Conservation (phyloP, 352 stramenopile species). For the Pythium brassicae region DNA sequence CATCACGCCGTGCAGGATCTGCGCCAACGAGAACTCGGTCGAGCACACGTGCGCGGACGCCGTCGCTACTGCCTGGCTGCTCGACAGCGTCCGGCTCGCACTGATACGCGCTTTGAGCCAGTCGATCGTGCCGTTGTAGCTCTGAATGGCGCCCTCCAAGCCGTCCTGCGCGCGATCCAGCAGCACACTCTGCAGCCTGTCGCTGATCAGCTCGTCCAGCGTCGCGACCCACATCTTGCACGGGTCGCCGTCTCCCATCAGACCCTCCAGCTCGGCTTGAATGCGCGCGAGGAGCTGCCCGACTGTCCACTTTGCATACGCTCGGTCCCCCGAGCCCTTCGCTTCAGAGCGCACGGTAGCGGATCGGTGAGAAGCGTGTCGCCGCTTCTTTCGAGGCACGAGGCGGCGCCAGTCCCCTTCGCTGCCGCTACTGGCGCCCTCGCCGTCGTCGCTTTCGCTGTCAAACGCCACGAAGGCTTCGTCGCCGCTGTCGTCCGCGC, state of each 20-base stretch:
- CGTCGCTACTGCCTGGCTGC: background rate
- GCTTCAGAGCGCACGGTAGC: background rate
- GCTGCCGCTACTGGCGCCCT: background rate
- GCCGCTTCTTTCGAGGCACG: background rate
- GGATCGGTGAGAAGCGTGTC: too few species aligned
- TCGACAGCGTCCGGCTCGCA: slow-evolving; percentile 13
- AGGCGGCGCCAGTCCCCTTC: background rate
- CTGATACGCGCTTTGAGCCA: slow-evolving; percentile 47
- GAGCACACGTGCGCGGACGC: slow-evolving; percentile 20
- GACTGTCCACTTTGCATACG: slow-evolving; percentile 48
- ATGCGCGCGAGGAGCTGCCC: slow-evolving; percentile 34
- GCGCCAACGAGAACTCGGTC: slow-evolving; percentile 48
- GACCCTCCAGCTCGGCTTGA: slow-evolving; percentile 18
- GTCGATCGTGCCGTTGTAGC: slow-evolving; percentile 30
- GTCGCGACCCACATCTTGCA: slow-evolving; percentile 21
- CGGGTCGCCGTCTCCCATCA: slow-evolving; percentile 18
- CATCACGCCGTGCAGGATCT: slow-evolving; percentile 41
- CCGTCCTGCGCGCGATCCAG: slow-evolving; percentile 4
- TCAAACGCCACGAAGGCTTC: slow-evolving; percentile 12
- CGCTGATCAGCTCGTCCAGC: slow-evolving; percentile 28
- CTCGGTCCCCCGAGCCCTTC: background rate
- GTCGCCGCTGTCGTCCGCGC: background rate
- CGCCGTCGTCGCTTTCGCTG: background rate
- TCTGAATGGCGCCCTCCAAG: slow-evolving; percentile 23
- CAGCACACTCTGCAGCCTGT: slow-evolving; percentile 18